phyloP scores from a whole-genome alignment of 2,329 filamentous ascomycete species.

The Aureobasidium sp. region DNA sequence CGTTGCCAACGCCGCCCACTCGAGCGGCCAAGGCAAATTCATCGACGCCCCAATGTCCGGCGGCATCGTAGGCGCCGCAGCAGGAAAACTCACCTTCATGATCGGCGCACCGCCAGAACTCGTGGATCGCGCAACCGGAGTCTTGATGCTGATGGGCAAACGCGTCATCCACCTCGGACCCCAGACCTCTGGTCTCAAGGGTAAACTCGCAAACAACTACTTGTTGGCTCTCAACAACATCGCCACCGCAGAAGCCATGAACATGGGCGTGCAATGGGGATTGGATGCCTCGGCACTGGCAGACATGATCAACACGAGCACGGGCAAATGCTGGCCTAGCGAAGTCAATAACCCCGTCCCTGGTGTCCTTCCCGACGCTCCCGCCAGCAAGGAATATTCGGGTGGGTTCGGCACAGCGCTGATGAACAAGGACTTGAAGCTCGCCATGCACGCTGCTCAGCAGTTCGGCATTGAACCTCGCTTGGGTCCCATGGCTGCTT shows the following conservation, averaged over 20 bases:
- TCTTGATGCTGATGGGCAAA: slow-evolving; percentile 75
- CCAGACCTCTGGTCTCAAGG: slow-evolving; percentile 77
- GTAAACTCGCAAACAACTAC: slow-evolving; percentile 96
- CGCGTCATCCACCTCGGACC: slow-evolving; percentile 76
- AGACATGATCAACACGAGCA: slow-evolving; percentile 84
- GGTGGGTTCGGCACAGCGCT: slow-evolving; percentile 42
- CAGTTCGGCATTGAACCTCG: slow-evolving; percentile 36
- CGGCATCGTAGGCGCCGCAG: slow-evolving; percentile 81
- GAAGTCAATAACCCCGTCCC: slow-evolving; percentile 93
- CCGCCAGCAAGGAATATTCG: slow-evolving; percentile 62
- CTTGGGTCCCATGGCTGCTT: slow-evolving; percentile 37
- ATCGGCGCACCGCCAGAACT: slow-evolving; percentile 59
- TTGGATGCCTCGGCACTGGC: slow-evolving; percentile 60
- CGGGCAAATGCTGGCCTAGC: slow-evolving; percentile 91
- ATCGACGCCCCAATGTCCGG: slow-evolving; percentile 97
- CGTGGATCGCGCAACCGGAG: slow-evolving; percentile 55
- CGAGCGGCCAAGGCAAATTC: slow-evolving; percentile 62
- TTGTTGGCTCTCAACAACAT: slow-evolving; percentile 89
- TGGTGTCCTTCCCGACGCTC: slow-evolving; percentile 68
- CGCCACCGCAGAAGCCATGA: slow-evolving; percentile 58
- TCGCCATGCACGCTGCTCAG: slow-evolving; percentile 38
- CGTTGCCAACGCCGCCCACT: slow-evolving; percentile 62
- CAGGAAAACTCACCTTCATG: slow-evolving; percentile 92
- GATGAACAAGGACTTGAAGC: slow-evolving; percentile 42
- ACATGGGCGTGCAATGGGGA: slow-evolving; percentile 54